These are phyloP conservation scores for Syzygium aqueum DNA, from an alignment of 345 rosid genomes.

Conservation along the genomic window DNA sequence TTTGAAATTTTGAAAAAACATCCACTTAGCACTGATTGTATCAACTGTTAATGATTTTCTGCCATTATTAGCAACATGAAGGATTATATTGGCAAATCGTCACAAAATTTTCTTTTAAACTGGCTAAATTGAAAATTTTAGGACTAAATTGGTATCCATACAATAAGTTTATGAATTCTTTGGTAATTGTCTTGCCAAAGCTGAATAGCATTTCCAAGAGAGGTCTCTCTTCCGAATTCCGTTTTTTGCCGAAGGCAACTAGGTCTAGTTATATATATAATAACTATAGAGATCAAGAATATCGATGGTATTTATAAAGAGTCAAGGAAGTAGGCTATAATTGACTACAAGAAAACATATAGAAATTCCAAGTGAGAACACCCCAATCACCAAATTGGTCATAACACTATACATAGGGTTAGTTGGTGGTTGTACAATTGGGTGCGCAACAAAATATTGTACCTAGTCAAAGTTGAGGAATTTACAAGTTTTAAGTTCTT, in stretches of 20 bases:
- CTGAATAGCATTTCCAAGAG: background rate
- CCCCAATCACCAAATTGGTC: background rate
- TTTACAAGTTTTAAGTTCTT: background rate
- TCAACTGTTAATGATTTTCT: background rate
- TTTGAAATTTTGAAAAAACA: rapidly evolving
- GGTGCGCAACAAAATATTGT: background rate
- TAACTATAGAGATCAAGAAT: background rate
- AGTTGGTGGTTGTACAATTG: background rate
- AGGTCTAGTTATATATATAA: background rate
- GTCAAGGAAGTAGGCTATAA: background rate
- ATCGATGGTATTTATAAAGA: background rate
- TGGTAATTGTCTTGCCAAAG: background rate
- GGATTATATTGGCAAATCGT: background rate
- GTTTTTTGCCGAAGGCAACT: background rate
- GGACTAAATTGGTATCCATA: background rate
- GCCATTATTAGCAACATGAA: background rate
- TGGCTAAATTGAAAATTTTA: background rate
- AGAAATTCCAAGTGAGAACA: background rate
- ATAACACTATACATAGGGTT: background rate
- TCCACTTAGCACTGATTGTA: rapidly evolving
- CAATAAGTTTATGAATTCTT: background rate
- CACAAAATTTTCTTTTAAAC: background rate
- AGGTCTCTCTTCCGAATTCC: background rate
- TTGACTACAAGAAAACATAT: background rate
- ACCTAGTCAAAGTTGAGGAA: background rate